Base-by-base conservation (phyloP, 2,329 filamentous ascomycete species). In the Ploettnerulaceae sp. region DNA sequence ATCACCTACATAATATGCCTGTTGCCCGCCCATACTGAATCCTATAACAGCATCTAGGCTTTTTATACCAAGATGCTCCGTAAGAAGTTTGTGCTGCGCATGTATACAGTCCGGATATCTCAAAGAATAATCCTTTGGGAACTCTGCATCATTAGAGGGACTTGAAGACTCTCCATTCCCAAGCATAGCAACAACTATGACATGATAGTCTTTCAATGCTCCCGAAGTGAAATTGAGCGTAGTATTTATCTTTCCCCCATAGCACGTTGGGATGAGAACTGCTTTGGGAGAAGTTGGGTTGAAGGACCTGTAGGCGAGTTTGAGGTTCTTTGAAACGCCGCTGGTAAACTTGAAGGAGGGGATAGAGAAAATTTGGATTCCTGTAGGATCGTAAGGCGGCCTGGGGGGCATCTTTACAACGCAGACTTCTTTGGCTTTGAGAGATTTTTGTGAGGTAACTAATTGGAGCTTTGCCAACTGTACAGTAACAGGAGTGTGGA, bases 191-290 rank as follows among this genome's bases (percentile, higher is more conserved):
- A 72, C 64, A 11, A 72, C 68, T 26, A 76, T 64, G 9, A 75
- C 64, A 47, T 71, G 66, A 57, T 72, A 60, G 20, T 62, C 49
- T 24, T 73, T 59, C 1, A 75, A 57, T 0, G 68, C 67, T 4
- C 66, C 66, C 4, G 61, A 56, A 37, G 70, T 63, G 52, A 75
- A 77, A 34, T 66, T 74, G 2, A 73, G 54, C 1, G 76, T 78
- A 2, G 62, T 67, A 22, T 69, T 67, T 14, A 81, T 68, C 7
- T 66, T 66, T 18, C 77, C 76, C 4, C 70, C 68, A 57, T 75
- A 80, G 59, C 76, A 80, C 2, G 75, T 79, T 18, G 72, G 69
- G 9, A 80, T 68, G 11, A 79, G 59, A 12, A 70, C 69, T n/a
- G 58, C 61, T 20, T 60, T 61, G 4, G 53, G 49, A 11, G 59